Base-by-base conservation (phyloP, 169 alveolate species). In the Plasmodium vinckei region DNA sequence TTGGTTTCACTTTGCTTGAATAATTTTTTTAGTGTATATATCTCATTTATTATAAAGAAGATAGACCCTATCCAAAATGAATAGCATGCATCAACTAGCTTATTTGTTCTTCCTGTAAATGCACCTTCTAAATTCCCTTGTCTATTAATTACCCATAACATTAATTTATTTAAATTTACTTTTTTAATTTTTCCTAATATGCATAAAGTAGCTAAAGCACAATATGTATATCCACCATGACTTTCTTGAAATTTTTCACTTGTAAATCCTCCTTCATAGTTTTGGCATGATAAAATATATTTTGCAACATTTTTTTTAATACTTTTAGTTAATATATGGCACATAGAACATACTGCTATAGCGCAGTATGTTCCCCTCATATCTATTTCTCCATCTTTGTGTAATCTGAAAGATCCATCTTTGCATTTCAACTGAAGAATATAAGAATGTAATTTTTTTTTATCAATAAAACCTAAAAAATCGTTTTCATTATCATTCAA, bases 201-300 rank as follows among this genome's bases (percentile, higher is more conserved):
- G 21, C 93, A 87, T 77, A 98, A 92, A 10, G 98, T 96, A 63
- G 99, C 98, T n/a, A 97, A 92, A 13, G 98, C 99, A 92, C 99
- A 98, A 94, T 94, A 98, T 13, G 99, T 95, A 92, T 97, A 98
- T 7, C 99, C 99, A 10, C 99, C 99, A 93, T 98, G 99, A 27
- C 99, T 98, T 92, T 98, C 99, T 57, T 97, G 97, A 86, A 60
- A 93, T 9, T 98, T 98, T 63, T 95, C 98, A 21, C 99, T 98
- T 4, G 98, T 95, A 56, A 97, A 94, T 9, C 99, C 99, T 25
- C 99, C 99, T 89, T 98, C 99, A 88, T 97, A 98, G 46, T 99
- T 96, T 71, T 97, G 96, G 87, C 99, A 97, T 9, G 94, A 84
- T 7, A 95, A 89, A 27, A 98, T 94, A 89, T 95, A 93, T 49